Evolutionary conservation across 768 basidiomycete genomes (phyloP).

Genomic region (Suillus subaureus): DNA sequence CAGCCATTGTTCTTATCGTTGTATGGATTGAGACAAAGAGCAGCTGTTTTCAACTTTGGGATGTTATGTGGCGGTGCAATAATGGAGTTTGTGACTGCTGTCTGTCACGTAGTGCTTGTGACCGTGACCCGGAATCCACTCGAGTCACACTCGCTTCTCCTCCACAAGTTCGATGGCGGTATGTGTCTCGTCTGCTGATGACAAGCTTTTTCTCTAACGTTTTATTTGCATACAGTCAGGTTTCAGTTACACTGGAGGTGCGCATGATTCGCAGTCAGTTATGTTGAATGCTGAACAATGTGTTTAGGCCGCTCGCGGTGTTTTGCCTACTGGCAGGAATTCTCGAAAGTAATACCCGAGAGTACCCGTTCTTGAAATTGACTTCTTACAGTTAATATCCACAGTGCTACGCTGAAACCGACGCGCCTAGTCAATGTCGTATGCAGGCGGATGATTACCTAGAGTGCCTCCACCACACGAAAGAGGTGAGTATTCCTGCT

Average conservation of each 20-base stretch:
- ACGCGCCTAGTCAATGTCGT: conserved; percentile 72
- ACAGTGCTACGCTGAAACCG: conserved; percentile 85
- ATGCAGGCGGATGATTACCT: conserved; percentile 82
- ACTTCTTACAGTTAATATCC: conserved; percentile 11
- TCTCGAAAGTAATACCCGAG: conserved; percentile 56
- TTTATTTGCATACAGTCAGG: conserved; percentile 50
- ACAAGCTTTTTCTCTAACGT: conserved; percentile 16
- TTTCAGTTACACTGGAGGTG: conserved; percentile 64
- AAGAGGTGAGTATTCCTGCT: conserved; percentile 67
- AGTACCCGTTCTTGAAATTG: conserved; percentile 1
- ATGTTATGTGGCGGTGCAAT: neutral
- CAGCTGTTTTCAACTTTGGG: neutral
- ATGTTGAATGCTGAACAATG: neutral
- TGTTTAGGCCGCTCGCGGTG: conserved; percentile 77
- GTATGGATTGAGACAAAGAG: conserved; percentile 4
- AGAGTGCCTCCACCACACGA: conserved; percentile 86
- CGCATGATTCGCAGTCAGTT: conserved; percentile 17
- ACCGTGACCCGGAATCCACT: conserved; percentile 19
- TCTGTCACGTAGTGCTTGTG: neutral
- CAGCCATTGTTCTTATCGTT: conserved; percentile 44
- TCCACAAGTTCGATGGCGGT: conserved; percentile 39
- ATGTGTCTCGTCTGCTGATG: conserved; percentile 12
- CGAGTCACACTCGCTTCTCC: conserved; percentile 21
- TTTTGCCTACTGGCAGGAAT: conserved; percentile 92
- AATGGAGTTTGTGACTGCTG: neutral